Base-by-base conservation (phyloP, 2,329 filamentous ascomycete species). In the Chrysoporthe deuterocubensis region DNA sequence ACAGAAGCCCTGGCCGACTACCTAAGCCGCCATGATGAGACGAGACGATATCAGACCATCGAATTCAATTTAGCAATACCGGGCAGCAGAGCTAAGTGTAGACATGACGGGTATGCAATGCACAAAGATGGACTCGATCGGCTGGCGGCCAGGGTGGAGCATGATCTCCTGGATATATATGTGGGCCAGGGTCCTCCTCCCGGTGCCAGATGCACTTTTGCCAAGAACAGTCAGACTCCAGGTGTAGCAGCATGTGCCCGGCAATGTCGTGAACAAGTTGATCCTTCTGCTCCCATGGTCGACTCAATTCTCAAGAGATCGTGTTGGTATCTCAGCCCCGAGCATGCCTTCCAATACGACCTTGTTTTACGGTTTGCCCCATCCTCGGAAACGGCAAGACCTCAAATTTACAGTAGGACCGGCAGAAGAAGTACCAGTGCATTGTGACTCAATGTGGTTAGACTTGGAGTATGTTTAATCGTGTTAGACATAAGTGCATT, bases 161-260 rank as follows among this genome's bases (percentile, higher is more conserved):
- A 57, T 40, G 54, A 18, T 18, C 54, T 37, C 54, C 32, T 57
- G 14, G 32, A n/a, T 13, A 18, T 5, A 52, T 18, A 57, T 34
- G 54, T 40, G 54, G 54, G 54, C 54, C 54, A 40, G 54, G 54
- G 54, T 13, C 32, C 34, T 57, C 54, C 16, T 57, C 54, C 54
- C 34, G 54, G 54, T 57, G 54, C 54, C 34, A 57, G 54, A 40
- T 57, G 32, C 34, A 32, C 21, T 14, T 13, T 32, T 8, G 50
- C 50, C 50, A 34, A 54, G 50, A 54, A 13, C 50, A 14, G 32
- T 54, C 50, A 54, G 21, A 54, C 50, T 54, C 14, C 21, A 54
- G 50, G 4, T 54, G 50, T 54, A 54, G 50, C 50, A 54, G 50
- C 26, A 54, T 32, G 26, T 54, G 50, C 50, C 21, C 21, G 26